These are phyloP conservation scores for Cymbopogon citratus DNA, from an alignment of 176 grass and related monocot species.

Conservation along the genomic window DNA sequence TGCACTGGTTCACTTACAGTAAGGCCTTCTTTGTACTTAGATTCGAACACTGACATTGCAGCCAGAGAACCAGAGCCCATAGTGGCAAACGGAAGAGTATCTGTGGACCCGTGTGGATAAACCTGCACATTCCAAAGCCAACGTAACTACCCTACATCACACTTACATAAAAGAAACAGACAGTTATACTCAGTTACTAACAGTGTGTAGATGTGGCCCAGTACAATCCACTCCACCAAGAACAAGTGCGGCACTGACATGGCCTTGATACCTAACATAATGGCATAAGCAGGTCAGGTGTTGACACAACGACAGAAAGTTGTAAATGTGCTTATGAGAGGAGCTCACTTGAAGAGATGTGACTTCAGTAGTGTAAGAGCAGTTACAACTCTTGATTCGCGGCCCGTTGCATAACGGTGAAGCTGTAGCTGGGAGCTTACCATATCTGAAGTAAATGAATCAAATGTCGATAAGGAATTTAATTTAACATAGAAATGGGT, in stretches of 20 bases:
- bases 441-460: conserved; percentile 60
- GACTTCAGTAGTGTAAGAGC: conserved; percentile 84
- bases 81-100: conserved; percentile 97
- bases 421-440: conserved; percentile 95
- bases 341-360: conserved; percentile 74
- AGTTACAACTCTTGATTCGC: conserved; percentile 90
- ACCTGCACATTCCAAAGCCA: conserved; percentile 46
- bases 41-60: conserved; percentile 89
- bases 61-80: conserved; percentile 99
- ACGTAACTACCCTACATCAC: background rate
- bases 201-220: conserved; percentile 90
- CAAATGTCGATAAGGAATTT: background rate
- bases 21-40: conserved; percentile 84
- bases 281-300: background rate
- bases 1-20: conserved; percentile 51
- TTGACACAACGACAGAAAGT: background rate
- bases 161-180: background rate
- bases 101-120: conserved; percentile 91
- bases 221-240: conserved; percentile 86
- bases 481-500: conserved; percentile 10
- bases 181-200: conserved; percentile 33
- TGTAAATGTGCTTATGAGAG: background rate
- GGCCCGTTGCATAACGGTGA: conserved; percentile 88
- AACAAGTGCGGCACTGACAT: conserved; percentile 89
- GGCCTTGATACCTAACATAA: conserved; percentile 69